Base-by-base conservation (phyloP, 257 asterid genomes). In the Ehretia macrophylla region DNA sequence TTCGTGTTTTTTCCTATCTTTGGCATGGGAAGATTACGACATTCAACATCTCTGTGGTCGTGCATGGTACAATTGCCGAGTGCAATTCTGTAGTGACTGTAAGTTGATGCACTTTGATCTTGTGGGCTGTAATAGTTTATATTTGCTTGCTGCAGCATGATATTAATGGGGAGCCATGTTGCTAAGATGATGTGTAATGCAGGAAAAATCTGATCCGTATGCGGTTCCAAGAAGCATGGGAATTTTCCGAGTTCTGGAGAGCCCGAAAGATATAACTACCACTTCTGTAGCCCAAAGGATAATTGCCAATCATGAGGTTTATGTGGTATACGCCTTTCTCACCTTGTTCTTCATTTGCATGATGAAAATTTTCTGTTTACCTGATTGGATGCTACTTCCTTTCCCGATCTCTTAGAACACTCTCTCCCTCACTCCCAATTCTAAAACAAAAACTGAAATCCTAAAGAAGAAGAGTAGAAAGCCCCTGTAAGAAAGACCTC, bases 1-100 rank as follows among this genome's bases (percentile, higher is more conserved):
- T 50, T 42, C 17, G 20, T 18, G 32, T 16, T 48, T 55, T n/a
- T 64, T 35, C 39, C 11, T 40, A 39, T 44, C 4, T 62, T 67
- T 63, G 48, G 42, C 62, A 17, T 59, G 57, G 53, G 60, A 47
- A 80, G 85, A 76, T 80, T 19, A 85, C 91, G 14, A 90, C 95
- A 44, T 87, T 90, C 81, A 85, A 90, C 79, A 85, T 90, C 62
- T 90, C 98, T 47, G 14, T 77, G 77, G 98, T 90, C 58, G 94
- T 83, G 16, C 98, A 59, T 12, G 96, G 98, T 67, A 80, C 96
- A 17, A 63, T 82, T 67, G 65, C 96, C 1, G 98, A 90, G 83
- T 72, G 72, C 56, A 81, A 76, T 75, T 63, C 82, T 71, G 42
- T 66, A 53, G 40, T 42, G 53, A 68, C 67, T 63, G 98, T 90